Evolutionary conservation across 2,329 filamentous ascomycete species (phyloP).

Genomic region (Pestalotiopsis sp.): DNA sequence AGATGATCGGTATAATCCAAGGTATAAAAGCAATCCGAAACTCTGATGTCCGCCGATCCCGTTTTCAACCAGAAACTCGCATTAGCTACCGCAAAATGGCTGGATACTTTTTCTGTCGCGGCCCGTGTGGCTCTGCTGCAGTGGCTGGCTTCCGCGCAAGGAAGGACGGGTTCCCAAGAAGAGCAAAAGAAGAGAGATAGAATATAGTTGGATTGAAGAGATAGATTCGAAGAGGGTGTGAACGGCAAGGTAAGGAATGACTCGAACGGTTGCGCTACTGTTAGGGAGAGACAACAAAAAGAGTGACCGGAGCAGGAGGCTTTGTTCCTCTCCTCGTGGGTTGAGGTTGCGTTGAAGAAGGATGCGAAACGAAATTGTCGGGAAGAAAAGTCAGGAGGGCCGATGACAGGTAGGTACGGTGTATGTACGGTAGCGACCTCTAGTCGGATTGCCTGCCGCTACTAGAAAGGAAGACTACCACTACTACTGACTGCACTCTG

Average conservation of each 20-base stretch:
- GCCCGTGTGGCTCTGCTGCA: neutral
- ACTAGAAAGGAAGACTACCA: neutral
- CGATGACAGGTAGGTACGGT: neutral
- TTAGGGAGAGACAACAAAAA: neutral
- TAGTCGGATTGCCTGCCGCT: no score
- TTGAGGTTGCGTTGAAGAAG: neutral
- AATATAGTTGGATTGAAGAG: slow-evolving; percentile 1
- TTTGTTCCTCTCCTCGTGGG: slow-evolving; percentile 1
- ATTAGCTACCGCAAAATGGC: neutral
- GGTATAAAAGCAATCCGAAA: neutral
- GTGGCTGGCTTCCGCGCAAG: neutral
- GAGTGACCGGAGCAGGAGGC: neutral
- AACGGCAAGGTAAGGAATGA: slow-evolving; percentile 4
- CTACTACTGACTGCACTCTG: neutral
- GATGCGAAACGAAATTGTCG: slow-evolving; percentile 3
- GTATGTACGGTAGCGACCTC: neutral
- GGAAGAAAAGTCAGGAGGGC: neutral
- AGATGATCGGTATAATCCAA: neutral
- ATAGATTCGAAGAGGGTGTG: neutral
- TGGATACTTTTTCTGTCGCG: neutral
- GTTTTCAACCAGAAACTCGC: neutral
- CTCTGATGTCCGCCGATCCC: neutral
- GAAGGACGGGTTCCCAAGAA: neutral
- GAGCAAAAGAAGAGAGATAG: neutral
- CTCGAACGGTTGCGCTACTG: slow-evolving; percentile 7